Percentiles rank a stretch among this genome's conserved stretches.
These are phyloP conservation scores for Neopestalotiopsis clavispora DNA, from an alignment of 2,329 filamentous ascomycete species.

Conservation along the genomic window DNA sequence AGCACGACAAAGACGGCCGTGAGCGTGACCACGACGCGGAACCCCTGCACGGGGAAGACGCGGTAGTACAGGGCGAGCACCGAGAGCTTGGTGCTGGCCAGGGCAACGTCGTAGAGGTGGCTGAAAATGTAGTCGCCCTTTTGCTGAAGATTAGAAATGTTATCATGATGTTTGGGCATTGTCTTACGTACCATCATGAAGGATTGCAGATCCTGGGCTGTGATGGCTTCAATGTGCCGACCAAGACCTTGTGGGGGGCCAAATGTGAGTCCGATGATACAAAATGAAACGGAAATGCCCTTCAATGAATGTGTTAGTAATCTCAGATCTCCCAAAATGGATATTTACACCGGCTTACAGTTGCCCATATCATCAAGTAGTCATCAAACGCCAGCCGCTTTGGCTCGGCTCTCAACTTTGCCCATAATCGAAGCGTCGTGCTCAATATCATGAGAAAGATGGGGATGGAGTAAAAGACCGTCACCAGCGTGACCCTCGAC, in stretches of 20 bases:
- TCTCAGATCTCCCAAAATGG: not conserved
- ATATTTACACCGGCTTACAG: constrained; percentile 22
- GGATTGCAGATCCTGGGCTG: constrained; percentile 19
- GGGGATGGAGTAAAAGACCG: constrained; percentile 28
- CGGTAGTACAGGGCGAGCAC: constrained; percentile 33
- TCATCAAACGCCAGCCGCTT: constrained; percentile 28
- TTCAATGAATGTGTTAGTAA: not conserved
- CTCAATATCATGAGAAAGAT: constrained; percentile 31
- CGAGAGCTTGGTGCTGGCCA: constrained; percentile 33
- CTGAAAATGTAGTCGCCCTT: constrained; percentile 35
- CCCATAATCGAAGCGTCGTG: constrained; percentile 27
- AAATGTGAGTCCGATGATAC: not conserved
- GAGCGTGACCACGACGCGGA: constrained; percentile 21
- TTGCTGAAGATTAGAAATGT: constrained; percentile 7
- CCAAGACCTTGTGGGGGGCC: constrained; percentile 28
- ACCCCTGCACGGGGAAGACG: constrained; percentile 26
- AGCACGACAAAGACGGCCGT: constrained; percentile 24
- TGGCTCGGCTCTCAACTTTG: constrained; percentile 25
- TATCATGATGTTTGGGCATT: not conserved
- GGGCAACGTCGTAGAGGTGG: constrained; percentile 33
- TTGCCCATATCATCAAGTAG: constrained; percentile 33
- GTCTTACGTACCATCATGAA: constrained; percentile 27
- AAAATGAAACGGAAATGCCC: not conserved
- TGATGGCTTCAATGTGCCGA: constrained; percentile 28
- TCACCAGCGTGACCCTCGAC: constrained; percentile 24